Evolutionary conservation across 805 yeast species (phyloP).

Genomic region (Cyberlindnera americana): DNA sequence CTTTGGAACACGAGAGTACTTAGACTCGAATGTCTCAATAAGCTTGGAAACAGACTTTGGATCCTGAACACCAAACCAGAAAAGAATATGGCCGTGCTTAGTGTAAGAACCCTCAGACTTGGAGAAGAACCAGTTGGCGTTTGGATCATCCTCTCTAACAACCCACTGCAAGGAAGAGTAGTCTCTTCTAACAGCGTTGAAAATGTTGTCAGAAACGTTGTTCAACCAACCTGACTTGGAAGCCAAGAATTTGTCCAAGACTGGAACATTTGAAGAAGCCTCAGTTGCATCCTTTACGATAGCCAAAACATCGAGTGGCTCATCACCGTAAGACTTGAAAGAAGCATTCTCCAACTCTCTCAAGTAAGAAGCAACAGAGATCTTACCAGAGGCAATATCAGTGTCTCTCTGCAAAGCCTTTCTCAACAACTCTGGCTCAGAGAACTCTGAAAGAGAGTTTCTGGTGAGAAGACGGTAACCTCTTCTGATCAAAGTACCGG

Average conservation of each 20-base stretch:
- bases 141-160: slow-evolving; percentile 85
- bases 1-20: slow-evolving; percentile 31
- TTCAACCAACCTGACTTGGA: slow-evolving; percentile 95
- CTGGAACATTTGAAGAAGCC: slow-evolving; percentile 46
- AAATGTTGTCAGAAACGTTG: slow-evolving; percentile 93
- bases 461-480: slow-evolving; percentile 85
- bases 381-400: slow-evolving; percentile 63
- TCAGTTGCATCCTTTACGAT: slow-evolving; percentile 58
- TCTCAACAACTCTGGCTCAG: slow-evolving; percentile 72
- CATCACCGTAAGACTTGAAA: slow-evolving; percentile 88
- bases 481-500: slow-evolving; percentile 96
- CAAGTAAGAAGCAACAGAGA: slow-evolving; percentile 78
- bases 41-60: slow-evolving; percentile 58
- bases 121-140: slow-evolving; percentile 86
- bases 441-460: slow-evolving; percentile 63
- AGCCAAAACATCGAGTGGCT: slow-evolving; percentile 91
- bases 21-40: slow-evolving; percentile 51
- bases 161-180: slow-evolving; percentile 78
- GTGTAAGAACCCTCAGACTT: slow-evolving; percentile 93
- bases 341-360: slow-evolving; percentile 57
- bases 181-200: slow-evolving; percentile 75
- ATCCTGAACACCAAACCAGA: slow-evolving; percentile 87
- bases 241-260: slow-evolving; percentile 80
- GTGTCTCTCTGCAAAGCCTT: slow-evolving; percentile 73
- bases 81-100: slow-evolving; percentile 82